A percentile compares a stretch with the other conserved stretches of the same genome.
Evolutionary conservation across 352 stramenopile genomes (phyloP).

Genomic region (Saprolegnia parasitica): DNA sequence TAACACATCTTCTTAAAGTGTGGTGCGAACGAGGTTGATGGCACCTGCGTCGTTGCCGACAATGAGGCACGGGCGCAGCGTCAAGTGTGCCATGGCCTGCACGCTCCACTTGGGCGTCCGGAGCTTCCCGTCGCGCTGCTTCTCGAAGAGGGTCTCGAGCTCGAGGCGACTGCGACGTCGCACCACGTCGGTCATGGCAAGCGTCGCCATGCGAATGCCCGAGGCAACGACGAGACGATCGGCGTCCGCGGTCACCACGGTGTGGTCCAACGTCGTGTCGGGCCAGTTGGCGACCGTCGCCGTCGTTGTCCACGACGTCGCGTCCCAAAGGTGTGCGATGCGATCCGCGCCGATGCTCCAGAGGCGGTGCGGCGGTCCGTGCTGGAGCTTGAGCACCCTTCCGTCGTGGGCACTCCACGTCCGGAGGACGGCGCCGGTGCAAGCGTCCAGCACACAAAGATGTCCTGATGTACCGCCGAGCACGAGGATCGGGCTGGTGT

Average conservation of each 20-base stretch:
- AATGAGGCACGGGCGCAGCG: background rate
- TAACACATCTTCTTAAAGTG: background rate
- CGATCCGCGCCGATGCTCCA: background rate
- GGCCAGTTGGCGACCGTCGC: background rate
- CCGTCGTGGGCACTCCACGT: background rate
- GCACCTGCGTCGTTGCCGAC: background rate
- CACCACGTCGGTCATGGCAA: background rate
- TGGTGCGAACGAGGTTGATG: background rate
- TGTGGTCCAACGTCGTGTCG: background rate
- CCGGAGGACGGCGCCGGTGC: background rate
- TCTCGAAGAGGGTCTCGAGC: background rate
- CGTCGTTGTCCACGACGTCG: background rate
- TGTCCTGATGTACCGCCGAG: constrained; percentile 11
- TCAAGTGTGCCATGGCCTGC: background rate
- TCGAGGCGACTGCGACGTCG: background rate
- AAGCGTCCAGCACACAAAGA: background rate
- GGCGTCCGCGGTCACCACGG: background rate
- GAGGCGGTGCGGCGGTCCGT: background rate
- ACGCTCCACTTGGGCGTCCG: background rate
- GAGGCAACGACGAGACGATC: background rate
- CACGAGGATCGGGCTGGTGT: background rate
- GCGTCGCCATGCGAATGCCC: background rate
- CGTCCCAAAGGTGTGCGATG: constrained; percentile 1
- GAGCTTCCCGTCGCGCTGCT: background rate
- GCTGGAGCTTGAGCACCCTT: constrained; percentile 4